Evolutionary conservation across 495 filamentous ascomycete species (phyloP), one percentile per base, ranked within the genome.

Genomic region (Aspergillus conjunctus): DNA sequence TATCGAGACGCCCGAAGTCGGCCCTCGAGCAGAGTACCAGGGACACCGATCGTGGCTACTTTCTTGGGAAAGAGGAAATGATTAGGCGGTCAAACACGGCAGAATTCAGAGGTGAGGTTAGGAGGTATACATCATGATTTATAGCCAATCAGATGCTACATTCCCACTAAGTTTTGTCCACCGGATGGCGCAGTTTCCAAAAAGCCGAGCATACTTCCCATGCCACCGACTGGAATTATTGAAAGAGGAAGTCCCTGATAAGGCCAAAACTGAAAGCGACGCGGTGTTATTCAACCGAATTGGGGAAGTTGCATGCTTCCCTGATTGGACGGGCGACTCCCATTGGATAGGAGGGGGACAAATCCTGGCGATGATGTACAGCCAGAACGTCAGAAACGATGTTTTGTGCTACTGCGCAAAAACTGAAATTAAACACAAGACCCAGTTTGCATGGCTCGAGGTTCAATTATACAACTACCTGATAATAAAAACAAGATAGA

Each of bases 271-370:
- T 17, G 22, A 53, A 34, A 21, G 22, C 33, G 37, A 33, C 49
- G 48, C 31, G 49, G 34, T 45, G 21, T 39, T 45, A 30, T 39
- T 37, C 26, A 49, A n/a, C 37, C 37, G 31, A 26, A 51, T 59
- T 45, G 49, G 49, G 57, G 26, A 21, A 15, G n/a, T 9, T 59
- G 57, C 57, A 59, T 52, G 7, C 48, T 34, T 30, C 48, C 48
- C 51, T 34, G 33, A 9, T 22, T 7, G 14, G 8, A 26, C 7
- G 44, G 49, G 51, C 12, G 31, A 11, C 32, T 37, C 39, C 57
- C 45, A 59, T 59, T 44, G 49, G 56, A 48, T 22, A 21, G 44
- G 26, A 52, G 48, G 34, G 46, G 34, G 52, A 21, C 41, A 52
- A 43, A 31, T 34, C 41, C 5, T 14, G 4, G 37, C 3, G 15